Percentiles rank a stretch among this genome's conserved stretches.
These are phyloP conservation scores for Blastobotrys aristatus DNA, from an alignment of 1,139 yeast species.

Conservation along the genomic window DNA sequence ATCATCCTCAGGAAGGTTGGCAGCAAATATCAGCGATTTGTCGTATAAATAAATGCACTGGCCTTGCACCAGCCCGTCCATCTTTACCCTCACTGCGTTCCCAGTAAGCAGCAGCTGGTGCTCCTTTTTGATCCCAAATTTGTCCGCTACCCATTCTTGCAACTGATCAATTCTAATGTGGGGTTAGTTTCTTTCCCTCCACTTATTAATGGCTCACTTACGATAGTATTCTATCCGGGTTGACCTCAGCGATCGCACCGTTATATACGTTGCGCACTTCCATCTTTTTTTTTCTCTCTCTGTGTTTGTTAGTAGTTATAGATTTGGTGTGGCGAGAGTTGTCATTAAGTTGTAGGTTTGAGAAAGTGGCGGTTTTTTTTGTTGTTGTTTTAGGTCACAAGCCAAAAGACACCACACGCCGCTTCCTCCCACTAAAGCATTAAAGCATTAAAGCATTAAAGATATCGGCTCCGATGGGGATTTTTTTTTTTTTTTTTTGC, in stretches of 20 bases:
- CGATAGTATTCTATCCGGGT: conserved; percentile 12
- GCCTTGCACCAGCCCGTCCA: conserved; percentile 29
- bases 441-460: too few species aligned
- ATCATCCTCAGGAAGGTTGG: not conserved
- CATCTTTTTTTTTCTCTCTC: conserved; percentile 3
- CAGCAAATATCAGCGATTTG: conserved; percentile 17
- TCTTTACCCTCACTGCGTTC: conserved; percentile 28
- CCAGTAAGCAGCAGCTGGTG: conserved; percentile 31
- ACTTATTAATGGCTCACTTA: conserved; percentile 5
- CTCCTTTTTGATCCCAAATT: conserved; percentile 21
- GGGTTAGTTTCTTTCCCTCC: conserved; percentile 1
- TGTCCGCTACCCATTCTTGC: conserved; percentile 44
- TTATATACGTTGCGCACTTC: conserved; percentile 12
- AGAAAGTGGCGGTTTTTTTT: too few species aligned
- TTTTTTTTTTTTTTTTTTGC: not conserved
- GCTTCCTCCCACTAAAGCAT: too few species aligned
- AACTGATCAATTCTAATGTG: conserved; percentile 13
- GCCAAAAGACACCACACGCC: not conserved
- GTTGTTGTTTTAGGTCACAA: too few species aligned
- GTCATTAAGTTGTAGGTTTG: too few species aligned
- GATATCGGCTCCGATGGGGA: too few species aligned
- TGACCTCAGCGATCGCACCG: conserved; percentile 7
- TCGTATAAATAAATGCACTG: conserved; percentile 29
- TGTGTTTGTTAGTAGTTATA: too few species aligned
- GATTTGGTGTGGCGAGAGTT: too few species aligned